These are phyloP conservation scores for Calocera viscosa DNA, from an alignment of 768 basidiomycete species.

Conservation along the genomic window DNA sequence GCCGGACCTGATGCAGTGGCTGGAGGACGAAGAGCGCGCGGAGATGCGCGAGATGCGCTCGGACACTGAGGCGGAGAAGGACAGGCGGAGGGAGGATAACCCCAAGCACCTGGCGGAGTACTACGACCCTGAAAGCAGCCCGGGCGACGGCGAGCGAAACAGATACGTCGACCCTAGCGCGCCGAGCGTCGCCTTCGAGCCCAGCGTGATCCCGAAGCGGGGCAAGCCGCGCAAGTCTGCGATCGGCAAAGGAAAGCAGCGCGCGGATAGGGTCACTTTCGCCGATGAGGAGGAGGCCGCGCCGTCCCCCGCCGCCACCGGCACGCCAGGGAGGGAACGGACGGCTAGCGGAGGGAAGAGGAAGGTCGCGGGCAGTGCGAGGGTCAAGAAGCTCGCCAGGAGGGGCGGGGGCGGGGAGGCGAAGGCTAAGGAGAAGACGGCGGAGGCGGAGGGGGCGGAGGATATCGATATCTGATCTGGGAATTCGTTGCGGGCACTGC, in stretches of 20 bases:
- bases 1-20: slow-evolving; percentile 67
- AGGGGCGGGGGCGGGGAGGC: too few species aligned
- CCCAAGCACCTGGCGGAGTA: background rate
- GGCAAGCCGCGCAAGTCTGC: background rate
- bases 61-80: slow-evolving; percentile 47
- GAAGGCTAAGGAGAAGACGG: background rate
- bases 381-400: too few species aligned
- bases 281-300: background rate
- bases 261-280: too few species aligned
- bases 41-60: background rate
- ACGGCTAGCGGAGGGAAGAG: background rate
- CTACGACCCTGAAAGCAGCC: background rate
- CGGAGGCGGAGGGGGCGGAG: background rate
- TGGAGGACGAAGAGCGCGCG: slow-evolving; percentile 53
- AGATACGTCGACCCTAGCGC: background rate
- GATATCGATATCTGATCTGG: background rate
- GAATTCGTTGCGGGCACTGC: too few species aligned
- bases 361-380: too few species aligned
- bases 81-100: slow-evolving; percentile 45
- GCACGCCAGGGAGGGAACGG: background rate
- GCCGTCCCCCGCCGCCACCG: background rate
- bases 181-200: background rate
- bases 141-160: background rate
- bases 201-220: background rate
- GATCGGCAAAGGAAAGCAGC: background rate